Percentiles rank a stretch among this genome's conserved stretches.
phyloP scores from a whole-genome alignment of 192 early-diverging fungal species.

The Lunasporangiospora selenospora region DNA sequence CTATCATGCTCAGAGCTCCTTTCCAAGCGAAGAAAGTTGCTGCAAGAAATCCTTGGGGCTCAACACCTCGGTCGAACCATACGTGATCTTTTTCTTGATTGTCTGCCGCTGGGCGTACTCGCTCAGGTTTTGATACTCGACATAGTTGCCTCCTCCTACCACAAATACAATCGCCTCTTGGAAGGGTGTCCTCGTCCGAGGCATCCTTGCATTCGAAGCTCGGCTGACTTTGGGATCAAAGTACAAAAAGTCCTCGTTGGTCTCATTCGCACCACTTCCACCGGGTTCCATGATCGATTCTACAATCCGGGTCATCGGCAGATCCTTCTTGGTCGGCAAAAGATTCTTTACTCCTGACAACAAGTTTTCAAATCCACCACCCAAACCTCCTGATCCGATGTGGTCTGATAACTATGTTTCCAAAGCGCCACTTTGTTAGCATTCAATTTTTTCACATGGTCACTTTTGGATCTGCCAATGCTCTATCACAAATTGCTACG shows the following conservation, averaged over 20 bases:
- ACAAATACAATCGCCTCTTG: conserved; percentile 98
- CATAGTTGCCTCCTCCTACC: conserved; percentile 97
- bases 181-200: conserved; percentile 58
- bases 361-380: conserved; percentile 74
- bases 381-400: conserved; percentile 71
- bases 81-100: conserved; percentile 82
- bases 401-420: conserved; percentile 71
- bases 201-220: conserved; percentile 57
- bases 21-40: conserved; percentile 77
- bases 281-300: conserved; percentile 85
- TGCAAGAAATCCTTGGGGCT: conserved; percentile 81
- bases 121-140: conserved; percentile 96
- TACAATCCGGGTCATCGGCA: conserved; percentile 85
- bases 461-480: no score
- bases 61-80: conserved; percentile 93
- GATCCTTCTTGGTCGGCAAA: conserved; percentile 88
- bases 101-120: conserved; percentile 76
- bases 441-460: no score
- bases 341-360: conserved; percentile 95
- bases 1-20: conserved; percentile 37
- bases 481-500: no score
- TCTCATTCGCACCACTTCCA: conserved; percentile 52
- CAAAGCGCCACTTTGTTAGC: no score
- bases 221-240: conserved; percentile 86
- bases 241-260: conserved; percentile 84